A percentile compares a stretch with the other conserved stretches of the same genome.
Evolutionary conservation across 2,329 filamentous ascomycete species (phyloP).

Genomic region (Cladophialophora yegresii): DNA sequence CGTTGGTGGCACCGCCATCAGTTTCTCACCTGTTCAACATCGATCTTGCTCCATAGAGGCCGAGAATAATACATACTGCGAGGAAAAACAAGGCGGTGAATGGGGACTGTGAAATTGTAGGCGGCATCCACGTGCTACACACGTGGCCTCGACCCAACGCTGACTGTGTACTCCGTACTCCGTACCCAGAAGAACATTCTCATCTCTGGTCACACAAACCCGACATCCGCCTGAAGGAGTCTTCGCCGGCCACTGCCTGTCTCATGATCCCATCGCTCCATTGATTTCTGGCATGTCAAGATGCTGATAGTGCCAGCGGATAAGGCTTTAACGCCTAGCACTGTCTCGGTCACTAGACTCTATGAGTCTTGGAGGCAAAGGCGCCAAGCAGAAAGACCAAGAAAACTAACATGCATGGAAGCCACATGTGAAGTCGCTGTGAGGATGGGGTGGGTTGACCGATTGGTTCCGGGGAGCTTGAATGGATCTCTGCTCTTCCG

Average conservation of each 20-base stretch:
- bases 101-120: neutral
- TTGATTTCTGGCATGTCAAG: neutral
- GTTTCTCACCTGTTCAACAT: neutral
- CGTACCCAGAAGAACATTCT: no score
- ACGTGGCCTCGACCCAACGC: neutral
- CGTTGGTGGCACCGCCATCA: neutral
- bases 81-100: neutral
- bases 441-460: conserved; percentile 1
- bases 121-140: neutral
- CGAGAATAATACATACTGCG: neutral
- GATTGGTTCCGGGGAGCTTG: conserved; percentile 9
- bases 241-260: neutral
- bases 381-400: conserved; percentile 2
- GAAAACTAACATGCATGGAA: neutral
- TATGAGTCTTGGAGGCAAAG: conserved; percentile 9
- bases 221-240: neutral
- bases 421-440: neutral
- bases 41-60: neutral
- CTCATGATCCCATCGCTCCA: neutral
- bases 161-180: no score
- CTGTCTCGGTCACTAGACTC: conserved; percentile 12
- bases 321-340: conserved; percentile 1
- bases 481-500: neutral
- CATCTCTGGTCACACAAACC: neutral
- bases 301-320: neutral